Conservation (phyloP, 2,329 filamentous ascomycete species). For the Neurospora sp. region DNA sequence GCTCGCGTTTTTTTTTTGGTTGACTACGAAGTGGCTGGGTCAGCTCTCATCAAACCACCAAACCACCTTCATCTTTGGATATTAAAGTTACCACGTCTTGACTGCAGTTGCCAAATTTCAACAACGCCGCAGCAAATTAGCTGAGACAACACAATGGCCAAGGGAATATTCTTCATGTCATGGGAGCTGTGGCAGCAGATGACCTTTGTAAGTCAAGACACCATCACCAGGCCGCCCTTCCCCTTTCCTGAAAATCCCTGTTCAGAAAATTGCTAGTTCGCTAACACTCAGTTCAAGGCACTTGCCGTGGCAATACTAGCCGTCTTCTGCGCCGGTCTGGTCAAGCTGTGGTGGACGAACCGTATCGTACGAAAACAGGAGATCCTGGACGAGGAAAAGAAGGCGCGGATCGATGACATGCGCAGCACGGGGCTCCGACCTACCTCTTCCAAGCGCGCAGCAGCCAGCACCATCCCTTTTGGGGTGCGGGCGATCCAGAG, state of each 20-base stretch:
- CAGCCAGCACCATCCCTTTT: conserved; percentile 61
- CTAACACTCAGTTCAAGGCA: conserved; percentile 41
- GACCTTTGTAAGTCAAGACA: conserved; percentile 61
- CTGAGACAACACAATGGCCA: conserved; percentile 23
- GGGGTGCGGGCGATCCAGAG: conserved; percentile 77
- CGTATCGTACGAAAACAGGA: conserved; percentile 46
- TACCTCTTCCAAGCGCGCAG: conserved; percentile 20
- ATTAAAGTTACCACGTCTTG: background rate
- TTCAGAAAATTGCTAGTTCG: background rate
- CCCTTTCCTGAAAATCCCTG: background rate
- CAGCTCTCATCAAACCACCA: background rate
- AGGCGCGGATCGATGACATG: conserved; percentile 41
- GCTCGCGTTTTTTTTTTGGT: background rate
- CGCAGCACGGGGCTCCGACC: conserved; percentile 39
- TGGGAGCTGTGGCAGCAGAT: conserved; percentile 87
- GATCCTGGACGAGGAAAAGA: conserved; percentile 56
- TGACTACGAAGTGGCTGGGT: background rate
- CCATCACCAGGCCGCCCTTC: background rate
- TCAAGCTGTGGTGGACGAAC: conserved; percentile 57
- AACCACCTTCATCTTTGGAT: background rate
- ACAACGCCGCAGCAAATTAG: background rate
- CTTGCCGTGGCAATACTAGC: conserved; percentile 60
- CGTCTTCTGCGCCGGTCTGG: conserved; percentile 57
- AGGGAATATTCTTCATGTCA: conserved; percentile 47
- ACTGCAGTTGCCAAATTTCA: background rate